A percentile compares a stretch with the other conserved stretches of the same genome.
Evolutionary conservation across 441 rosid species (phyloP).

Genomic region (Pelargonium australe): DNA sequence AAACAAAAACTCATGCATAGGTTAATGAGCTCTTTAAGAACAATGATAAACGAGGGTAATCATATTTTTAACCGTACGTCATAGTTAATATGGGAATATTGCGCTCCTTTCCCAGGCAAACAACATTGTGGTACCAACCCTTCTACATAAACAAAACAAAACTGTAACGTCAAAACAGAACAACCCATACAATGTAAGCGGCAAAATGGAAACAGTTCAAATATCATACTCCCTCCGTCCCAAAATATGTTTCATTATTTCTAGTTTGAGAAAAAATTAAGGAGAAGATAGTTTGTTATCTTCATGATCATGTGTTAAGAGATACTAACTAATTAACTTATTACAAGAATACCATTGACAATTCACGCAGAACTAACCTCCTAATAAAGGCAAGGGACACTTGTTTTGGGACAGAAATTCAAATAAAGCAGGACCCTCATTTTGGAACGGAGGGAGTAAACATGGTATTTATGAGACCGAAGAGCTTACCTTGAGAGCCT

Average conservation of each 20-base stretch:
- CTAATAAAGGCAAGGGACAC: not conserved
- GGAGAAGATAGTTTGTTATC: too few relatives aligned
- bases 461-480: not conserved
- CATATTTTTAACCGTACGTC: conserved; percentile 44
- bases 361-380: not conserved
- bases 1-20: not conserved
- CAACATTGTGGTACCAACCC: conserved; percentile 65
- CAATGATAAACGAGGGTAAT: not conserved
- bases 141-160: conserved; percentile 33
- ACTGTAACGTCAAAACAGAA: not conserved
- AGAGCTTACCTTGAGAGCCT: conserved; percentile 50
- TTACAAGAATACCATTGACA: not conserved
- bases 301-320: too few relatives aligned
- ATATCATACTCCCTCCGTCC: too few relatives aligned
- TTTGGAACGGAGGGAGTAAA: too few relatives aligned
- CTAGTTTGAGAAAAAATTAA: too few relatives aligned
- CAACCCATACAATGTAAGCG: not conserved
- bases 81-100: conserved; percentile 66
- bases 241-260: too few relatives aligned
- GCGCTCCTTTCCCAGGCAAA: conserved; percentile 60
- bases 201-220: not conserved
- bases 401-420: not conserved
- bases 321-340: too few relatives aligned
- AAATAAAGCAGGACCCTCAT: too few relatives aligned
- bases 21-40: not conserved